phyloP scores from a whole-genome alignment of 129 eudicot species.

The Daucus carota region DH1_v3.0 NC_030384.2:28915501-28916000 shows the following conservation, averaged over 20 bases:
- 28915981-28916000: neutral
- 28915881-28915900: neutral
- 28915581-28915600: conserved; percentile 52
- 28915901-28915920: neutral
- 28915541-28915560: conserved; percentile 35
- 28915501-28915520: conserved; percentile 53
- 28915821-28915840: neutral
- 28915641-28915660: conserved; percentile 38
- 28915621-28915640: conserved; percentile 34
- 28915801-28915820: neutral
- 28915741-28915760: conserved; percentile 70
- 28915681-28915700: conserved; percentile 35
- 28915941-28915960: neutral
- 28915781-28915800: neutral
- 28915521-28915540: conserved; percentile 46
- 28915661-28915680: conserved; percentile 37
- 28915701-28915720: conserved; percentile 59
- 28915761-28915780: conserved; percentile 1
- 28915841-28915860: neutral
- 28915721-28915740: conserved; percentile 60
- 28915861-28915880: neutral
- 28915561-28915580: conserved; percentile 42
- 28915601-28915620: conserved; percentile 34
- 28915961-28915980: neutral
- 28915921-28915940: neutral